These are phyloP conservation scores for Thamnidium elegans DNA, from an alignment of 192 early-diverging fungal species.

Conservation along the genomic window DNA sequence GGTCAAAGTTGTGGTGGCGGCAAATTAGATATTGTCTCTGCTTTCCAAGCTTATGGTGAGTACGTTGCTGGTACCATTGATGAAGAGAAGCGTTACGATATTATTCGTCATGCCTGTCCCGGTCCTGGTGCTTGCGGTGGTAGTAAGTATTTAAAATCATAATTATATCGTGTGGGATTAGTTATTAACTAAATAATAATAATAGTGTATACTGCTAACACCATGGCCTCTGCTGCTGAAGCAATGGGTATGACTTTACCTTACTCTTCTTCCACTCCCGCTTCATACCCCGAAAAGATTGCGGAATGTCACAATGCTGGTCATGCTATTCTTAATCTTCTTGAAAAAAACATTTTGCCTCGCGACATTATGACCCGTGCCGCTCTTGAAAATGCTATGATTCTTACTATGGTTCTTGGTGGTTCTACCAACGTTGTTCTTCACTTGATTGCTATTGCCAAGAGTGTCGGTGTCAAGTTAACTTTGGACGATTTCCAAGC, in stretches of 20 bases:
- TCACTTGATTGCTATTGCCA: slow-evolving; percentile 87
- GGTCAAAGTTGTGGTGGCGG: slow-evolving; percentile 67
- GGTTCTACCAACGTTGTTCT: slow-evolving; percentile 96
- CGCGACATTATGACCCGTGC: slow-evolving; percentile 94
- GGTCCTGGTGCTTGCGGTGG: slow-evolving; percentile 98
- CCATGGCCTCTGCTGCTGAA: slow-evolving; percentile 92
- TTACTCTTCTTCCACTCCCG: slow-evolving; percentile 94
- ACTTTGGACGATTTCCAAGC: slow-evolving; percentile 94
- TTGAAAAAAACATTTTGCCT: slow-evolving; percentile 92
- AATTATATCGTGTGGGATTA: too few relatives aligned
- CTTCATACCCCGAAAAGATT: slow-evolving; percentile 81
- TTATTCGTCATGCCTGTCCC: slow-evolving; percentile 70
- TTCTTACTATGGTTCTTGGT: slow-evolving; percentile 89
- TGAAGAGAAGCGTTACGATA: slow-evolving; percentile 80
- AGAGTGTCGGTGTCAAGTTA: slow-evolving; percentile 76
- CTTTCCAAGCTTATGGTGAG: slow-evolving; percentile 95
- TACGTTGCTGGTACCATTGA: slow-evolving; percentile 88
- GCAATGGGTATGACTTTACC: slow-evolving; percentile 97
- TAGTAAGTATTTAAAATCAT: slow-evolving; percentile 48
- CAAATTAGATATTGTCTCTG: slow-evolving; percentile 90
- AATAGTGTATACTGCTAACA: slow-evolving; percentile 42
- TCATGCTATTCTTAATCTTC: slow-evolving; percentile 79
- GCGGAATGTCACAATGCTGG: slow-evolving; percentile 88
- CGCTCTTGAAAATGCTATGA: slow-evolving; percentile 96
- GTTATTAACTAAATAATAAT: too few relatives aligned